Evolutionary conservation across 1,284 basidiomycete species (phyloP).

Genomic region (Apiotrichum brassicae): DNA sequence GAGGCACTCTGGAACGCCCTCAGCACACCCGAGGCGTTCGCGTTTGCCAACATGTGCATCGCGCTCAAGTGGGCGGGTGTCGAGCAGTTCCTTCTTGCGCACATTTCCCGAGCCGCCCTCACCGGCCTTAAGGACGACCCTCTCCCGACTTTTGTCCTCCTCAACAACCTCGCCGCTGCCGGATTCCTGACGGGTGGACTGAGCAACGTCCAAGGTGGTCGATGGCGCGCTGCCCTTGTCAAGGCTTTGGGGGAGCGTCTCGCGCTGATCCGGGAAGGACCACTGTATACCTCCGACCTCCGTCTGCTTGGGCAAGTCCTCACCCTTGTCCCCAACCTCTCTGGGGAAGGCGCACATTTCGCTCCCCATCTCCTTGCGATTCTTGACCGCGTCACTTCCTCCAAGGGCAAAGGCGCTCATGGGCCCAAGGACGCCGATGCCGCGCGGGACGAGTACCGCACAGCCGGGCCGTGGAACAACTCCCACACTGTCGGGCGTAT

Average conservation of each 20-base stretch:
- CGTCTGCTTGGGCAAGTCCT: slow-evolving; percentile 31
- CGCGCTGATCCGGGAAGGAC: not conserved
- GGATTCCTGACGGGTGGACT: slow-evolving; percentile 42
- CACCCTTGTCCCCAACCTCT: slow-evolving; percentile 27
- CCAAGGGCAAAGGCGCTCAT: not conserved
- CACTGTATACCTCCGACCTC: slow-evolving; percentile 14
- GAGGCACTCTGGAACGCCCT: slow-evolving; percentile 39
- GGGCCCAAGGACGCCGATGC: slow-evolving; percentile 1
- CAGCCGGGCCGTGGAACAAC: slow-evolving; percentile 33
- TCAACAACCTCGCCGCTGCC: slow-evolving; percentile 39
- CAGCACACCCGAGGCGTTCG: slow-evolving; percentile 27
- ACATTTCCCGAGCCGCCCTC: slow-evolving; percentile 24
- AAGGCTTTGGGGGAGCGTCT: slow-evolving; percentile 17
- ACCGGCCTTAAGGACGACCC: slow-evolving; percentile 29
- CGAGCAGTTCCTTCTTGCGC: slow-evolving; percentile 45
- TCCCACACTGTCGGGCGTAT: slow-evolving; percentile 26
- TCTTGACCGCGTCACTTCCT: not conserved
- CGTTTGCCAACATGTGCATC: slow-evolving; percentile 40
- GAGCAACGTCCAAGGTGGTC: slow-evolving; percentile 43
- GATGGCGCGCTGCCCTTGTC: slow-evolving; percentile 39
- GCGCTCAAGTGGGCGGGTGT: slow-evolving; percentile 43
- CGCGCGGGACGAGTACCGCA: slow-evolving; percentile 16
- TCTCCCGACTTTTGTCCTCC: slow-evolving; percentile 35
- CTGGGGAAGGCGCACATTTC: slow-evolving; percentile 23
- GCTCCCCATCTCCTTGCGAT: slow-evolving; percentile 15